Conservation (phyloP, 768 basidiomycete genomes). For the Leccinum boreale region DNA sequence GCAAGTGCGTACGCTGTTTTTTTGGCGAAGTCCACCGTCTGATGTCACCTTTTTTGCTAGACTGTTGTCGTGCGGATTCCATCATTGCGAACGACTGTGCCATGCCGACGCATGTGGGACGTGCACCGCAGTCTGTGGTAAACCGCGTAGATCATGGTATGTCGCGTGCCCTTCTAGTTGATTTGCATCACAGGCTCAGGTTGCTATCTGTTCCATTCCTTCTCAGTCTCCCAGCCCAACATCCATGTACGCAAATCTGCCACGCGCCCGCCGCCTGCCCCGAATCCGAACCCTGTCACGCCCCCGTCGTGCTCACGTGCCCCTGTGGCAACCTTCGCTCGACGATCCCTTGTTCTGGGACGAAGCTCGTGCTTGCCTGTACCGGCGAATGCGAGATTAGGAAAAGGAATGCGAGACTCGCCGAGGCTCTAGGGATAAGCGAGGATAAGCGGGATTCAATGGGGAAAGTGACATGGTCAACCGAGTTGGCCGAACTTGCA, state of each 20-base stretch:
- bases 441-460: slow-evolving; percentile 40
- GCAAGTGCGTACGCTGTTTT: slow-evolving; percentile 48
- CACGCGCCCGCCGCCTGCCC: slow-evolving; percentile 88
- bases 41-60: slow-evolving; percentile 29
- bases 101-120: slow-evolving; percentile 79
- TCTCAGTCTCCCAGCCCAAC: slow-evolving; percentile 59
- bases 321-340: slow-evolving; percentile 82
- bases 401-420: slow-evolving; percentile 83
- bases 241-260: slow-evolving; percentile 75
- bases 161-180: slow-evolving; percentile 16
- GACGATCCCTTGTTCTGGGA: slow-evolving; percentile 61
- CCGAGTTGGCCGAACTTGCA: slow-evolving; percentile 63
- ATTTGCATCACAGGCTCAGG: neutral
- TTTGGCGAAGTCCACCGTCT: neutral
- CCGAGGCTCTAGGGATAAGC: slow-evolving; percentile 88
- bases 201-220: neutral
- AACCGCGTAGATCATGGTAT: slow-evolving; percentile 80
- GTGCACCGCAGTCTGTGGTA: slow-evolving; percentile 79
- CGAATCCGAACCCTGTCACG: slow-evolving; percentile 74
- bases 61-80: slow-evolving; percentile 81
- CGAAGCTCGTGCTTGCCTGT: slow-evolving; percentile 58
- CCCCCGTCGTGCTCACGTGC: slow-evolving; percentile 67
- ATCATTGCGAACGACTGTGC: slow-evolving; percentile 80
- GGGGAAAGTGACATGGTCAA: slow-evolving; percentile 49
- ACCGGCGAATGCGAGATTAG: slow-evolving; percentile 79